phyloP scores from a whole-genome alignment of 768 basidiomycete species.

The Leccinellum albellum region DNA sequence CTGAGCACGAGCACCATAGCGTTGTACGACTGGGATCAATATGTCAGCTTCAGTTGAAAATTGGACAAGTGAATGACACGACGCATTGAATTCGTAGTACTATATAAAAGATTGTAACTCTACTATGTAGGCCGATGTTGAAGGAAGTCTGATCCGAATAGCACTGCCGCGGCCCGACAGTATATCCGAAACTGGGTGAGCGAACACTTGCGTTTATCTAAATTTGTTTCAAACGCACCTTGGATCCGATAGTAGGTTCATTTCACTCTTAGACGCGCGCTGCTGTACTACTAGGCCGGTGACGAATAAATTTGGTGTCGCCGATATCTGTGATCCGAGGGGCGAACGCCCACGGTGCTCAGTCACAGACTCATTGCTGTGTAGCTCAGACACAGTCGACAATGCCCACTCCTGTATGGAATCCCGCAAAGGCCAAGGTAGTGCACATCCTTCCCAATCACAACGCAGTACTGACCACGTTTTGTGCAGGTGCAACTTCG shows the following conservation, averaged over 20 bases:
- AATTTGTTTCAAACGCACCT: not conserved
- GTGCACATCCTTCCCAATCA: not conserved
- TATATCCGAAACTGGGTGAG: too few species aligned
- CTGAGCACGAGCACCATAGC: not conserved
- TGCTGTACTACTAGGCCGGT: not conserved
- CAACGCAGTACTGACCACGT: slow-evolving; percentile 3
- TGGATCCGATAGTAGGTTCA: not conserved
- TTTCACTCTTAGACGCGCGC: not conserved
- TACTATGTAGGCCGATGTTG: too few species aligned
- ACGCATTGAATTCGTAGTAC: not conserved
- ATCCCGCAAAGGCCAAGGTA: slow-evolving; percentile 59
- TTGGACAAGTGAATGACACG: not conserved
- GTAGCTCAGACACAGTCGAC: not conserved
- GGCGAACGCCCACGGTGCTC: not conserved
- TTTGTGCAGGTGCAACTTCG: slow-evolving; percentile 44
- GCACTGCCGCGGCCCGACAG: too few species aligned
- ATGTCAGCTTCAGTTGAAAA: not conserved
- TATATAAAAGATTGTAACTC: too few species aligned
- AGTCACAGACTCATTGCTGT: slow-evolving; percentile 7
- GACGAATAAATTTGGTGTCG: not conserved
- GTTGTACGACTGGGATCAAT: not conserved
- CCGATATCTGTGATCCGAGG: slow-evolving; percentile 16
- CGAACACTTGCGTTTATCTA: not conserved
- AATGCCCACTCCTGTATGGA: slow-evolving; percentile 46
- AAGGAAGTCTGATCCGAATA: too few species aligned